phyloP scores from a whole-genome alignment of 179 eudicot species.

The Silene coronaria region DNA sequence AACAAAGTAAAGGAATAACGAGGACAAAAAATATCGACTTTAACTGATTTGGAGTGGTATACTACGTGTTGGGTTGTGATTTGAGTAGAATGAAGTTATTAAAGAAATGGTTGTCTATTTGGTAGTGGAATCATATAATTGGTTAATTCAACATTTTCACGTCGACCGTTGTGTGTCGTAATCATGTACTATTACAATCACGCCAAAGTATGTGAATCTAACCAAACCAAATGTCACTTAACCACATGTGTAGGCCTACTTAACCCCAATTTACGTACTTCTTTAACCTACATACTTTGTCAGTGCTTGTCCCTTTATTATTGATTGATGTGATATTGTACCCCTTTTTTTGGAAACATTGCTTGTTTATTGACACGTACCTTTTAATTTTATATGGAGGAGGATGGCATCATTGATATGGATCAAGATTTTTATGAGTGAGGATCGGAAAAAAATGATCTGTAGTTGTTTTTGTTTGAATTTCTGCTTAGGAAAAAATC shows the following conservation, averaged over 20 bases:
- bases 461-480: too few species aligned
- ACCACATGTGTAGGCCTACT: constrained; percentile 9
- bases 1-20: too few species aligned
- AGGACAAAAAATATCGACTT: too few species aligned
- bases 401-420: too few species aligned
- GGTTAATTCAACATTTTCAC: not conserved
- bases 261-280: not conserved
- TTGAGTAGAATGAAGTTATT: not conserved
- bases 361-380: too few species aligned
- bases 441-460: too few species aligned
- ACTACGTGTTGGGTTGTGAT: not conserved
- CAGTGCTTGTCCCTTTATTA: not conserved
- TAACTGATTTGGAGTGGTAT: not conserved
- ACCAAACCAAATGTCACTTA: constrained; percentile 11
- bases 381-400: too few species aligned
- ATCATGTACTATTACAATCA: not conserved
- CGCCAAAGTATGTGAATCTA: not conserved
- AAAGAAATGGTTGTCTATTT: not conserved
- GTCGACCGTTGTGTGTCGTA: not conserved
- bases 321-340: constrained; percentile 6
- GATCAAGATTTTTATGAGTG: too few species aligned
- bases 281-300: not conserved
- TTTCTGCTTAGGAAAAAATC: too few species aligned
- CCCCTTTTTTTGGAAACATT: not conserved
- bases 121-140: not conserved